Base-by-base conservation (phyloP, 345 rosid genomes). In the Ceriops tagal region DNA sequence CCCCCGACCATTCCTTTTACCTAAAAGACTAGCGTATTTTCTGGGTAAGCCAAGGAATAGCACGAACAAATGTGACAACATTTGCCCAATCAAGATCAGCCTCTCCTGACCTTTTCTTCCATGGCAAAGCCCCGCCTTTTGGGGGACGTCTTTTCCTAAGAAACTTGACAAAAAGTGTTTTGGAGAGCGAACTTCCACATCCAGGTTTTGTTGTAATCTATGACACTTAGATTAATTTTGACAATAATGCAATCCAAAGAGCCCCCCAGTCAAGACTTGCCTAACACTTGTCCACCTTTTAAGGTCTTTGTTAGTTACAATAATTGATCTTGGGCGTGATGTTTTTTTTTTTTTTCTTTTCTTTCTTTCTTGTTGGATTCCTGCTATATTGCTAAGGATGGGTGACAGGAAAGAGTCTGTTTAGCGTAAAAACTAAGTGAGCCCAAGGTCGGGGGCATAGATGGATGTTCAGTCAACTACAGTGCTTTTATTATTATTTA, bases 1-100 rank as follows among this genome's bases (percentile, higher is more conserved):
- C 64, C 51, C 6, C 55, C 71, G 26, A 60, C 70, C 64, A 18
- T 26, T 65, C n/a, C 49, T 35, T 68, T 47, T 58, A 77, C 75
- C 81, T 77, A 79, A 79, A 72, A 76, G 83, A 74, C 74, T 66
- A 35, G 9, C 74, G 51, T 6, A 16, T 37, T 46, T 71, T 71
- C 5, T 43, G 21, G 68, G 21, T 37, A 62, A 65, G 30, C 61
- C 22, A 32, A 47, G 6, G 21, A 65, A 32, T 51, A 58, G 61
- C 16, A 63, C 8, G 62, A 66, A 61, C 67, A 21, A 64, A 43
- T 18, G 53, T 6, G 31, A 35, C 27, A 7, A 4, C 2, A 22
- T 18, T 18, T 7, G 3, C 56, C 60, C 39, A 51, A 10, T n/a
- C 46, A 53, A 26, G 31, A 15, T n/a, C 20, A 60, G 28, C 51